These are phyloP conservation scores for Vickermania ingenoplastis DNA, from an alignment of 208 protist species.

Conservation along the genomic window DNA sequence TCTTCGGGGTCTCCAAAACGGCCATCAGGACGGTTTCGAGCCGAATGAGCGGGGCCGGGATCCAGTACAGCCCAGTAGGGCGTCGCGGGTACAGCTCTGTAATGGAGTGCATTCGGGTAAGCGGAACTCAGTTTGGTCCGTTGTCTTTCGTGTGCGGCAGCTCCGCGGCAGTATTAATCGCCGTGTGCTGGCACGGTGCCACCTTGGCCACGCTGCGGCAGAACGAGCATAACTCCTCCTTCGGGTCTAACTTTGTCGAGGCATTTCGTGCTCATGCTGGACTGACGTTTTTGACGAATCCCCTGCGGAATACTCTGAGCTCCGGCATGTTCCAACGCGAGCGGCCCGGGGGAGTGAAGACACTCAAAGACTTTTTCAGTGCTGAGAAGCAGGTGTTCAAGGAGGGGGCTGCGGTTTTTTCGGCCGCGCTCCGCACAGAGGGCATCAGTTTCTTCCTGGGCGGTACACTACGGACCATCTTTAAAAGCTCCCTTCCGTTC, in stretches of 20 bases:
- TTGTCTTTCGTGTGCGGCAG: slow-evolving; percentile 72
- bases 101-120: slow-evolving; percentile 42
- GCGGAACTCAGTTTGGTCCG: slow-evolving; percentile 50
- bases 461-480: slow-evolving; percentile 60
- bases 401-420: slow-evolving; percentile 51
- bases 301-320: slow-evolving; percentile 73
- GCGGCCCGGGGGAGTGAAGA: slow-evolving; percentile 61
- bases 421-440: slow-evolving; percentile 36
- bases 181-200: slow-evolving; percentile 60
- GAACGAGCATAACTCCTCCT: slow-evolving; percentile 18
- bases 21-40: slow-evolving; percentile 52
- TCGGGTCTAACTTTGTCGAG: slow-evolving; percentile 40
- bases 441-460: slow-evolving; percentile 75
- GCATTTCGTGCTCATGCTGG: slow-evolving; percentile 72
- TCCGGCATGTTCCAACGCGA: slow-evolving; percentile 56
- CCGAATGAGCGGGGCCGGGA: slow-evolving; percentile 44
- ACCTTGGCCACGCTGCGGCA: slow-evolving; percentile 55
- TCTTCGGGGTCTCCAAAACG: slow-evolving; percentile 51
- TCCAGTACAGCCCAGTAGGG: slow-evolving; percentile 35
- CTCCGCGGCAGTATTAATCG: slow-evolving; percentile 38
- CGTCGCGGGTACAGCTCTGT: slow-evolving; percentile 36
- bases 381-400: slow-evolving; percentile 65
- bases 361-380: slow-evolving; percentile 28
- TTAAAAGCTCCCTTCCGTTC: slow-evolving; percentile 84
- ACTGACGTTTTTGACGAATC: slow-evolving; percentile 72